Evolutionary conservation across 306 rosid species (phyloP).

Genomic region (Prunus mira): DNA sequence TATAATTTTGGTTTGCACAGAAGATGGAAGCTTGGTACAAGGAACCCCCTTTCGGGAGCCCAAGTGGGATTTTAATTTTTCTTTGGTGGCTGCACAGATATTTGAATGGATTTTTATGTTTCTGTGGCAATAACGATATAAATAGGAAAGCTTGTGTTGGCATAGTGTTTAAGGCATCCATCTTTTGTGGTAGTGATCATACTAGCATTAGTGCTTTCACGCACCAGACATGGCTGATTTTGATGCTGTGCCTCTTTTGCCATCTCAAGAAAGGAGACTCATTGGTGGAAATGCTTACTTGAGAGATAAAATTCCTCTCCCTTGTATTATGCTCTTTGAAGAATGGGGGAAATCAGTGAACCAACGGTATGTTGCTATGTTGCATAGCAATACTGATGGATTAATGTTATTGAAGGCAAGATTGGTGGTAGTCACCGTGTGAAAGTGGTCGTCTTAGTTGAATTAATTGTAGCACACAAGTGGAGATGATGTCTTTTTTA

Average conservation of each 20-base stretch:
- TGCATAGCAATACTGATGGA: neutral
- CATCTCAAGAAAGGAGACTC: neutral
- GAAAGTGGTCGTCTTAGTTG: neutral
- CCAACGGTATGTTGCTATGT: neutral
- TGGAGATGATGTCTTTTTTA: neutral
- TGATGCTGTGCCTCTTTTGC: neutral
- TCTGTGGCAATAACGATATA: neutral
- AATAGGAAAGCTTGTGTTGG: neutral
- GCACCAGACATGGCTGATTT: neutral
- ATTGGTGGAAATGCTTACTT: neutral
- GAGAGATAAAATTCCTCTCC: neutral
- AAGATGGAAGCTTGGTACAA: neutral
- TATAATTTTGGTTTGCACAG: neutral
- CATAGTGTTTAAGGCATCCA: neutral
- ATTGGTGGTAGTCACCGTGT: neutral
- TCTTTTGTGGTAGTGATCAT: neutral
- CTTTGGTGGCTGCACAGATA: neutral
- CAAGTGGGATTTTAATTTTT: neutral
- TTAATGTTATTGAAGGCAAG: neutral
- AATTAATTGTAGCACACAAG: neutral
- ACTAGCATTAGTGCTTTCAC: neutral
- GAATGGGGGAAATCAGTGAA: neutral
- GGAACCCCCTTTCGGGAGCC: neutral
- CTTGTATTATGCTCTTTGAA: neutral
- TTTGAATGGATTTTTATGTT: neutral